These are phyloP conservation scores for Celoporthe dispersa DNA, from an alignment of 2,329 filamentous ascomycete species.

Conservation along the genomic window DNA sequence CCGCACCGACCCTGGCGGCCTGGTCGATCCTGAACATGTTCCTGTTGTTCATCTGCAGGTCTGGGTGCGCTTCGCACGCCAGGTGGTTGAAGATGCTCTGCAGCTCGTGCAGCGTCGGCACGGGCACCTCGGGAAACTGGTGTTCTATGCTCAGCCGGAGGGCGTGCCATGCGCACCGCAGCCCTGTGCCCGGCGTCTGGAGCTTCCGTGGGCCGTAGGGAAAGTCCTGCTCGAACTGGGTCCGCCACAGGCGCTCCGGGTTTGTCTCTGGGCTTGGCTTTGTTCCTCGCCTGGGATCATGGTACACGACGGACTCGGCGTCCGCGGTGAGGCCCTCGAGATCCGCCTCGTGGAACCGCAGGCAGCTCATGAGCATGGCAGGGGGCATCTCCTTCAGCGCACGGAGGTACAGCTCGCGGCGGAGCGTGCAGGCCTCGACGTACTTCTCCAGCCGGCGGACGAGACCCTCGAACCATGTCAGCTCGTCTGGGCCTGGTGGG, in stretches of 20 bases:
- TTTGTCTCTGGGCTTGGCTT: not conserved
- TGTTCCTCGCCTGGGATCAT: not conserved
- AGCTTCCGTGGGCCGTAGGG: not conserved
- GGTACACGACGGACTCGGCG: not conserved
- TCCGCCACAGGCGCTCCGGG: not conserved
- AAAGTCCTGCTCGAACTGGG: not conserved
- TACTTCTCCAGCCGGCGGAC: not conserved
- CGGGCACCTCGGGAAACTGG: not conserved
- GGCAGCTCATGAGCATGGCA: not conserved
- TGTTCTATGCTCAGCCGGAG: not conserved
- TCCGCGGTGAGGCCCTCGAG: not conserved
- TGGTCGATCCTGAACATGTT: not conserved
- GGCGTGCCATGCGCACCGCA: not conserved
- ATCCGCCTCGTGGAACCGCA: not conserved
- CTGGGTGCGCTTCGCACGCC: not conserved
- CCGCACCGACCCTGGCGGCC: not conserved
- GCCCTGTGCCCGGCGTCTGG: not conserved
- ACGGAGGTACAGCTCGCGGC: not conserved
- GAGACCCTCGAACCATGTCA: not conserved
- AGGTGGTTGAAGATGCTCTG: not conserved
- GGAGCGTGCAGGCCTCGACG: not conserved
- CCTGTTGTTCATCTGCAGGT: not conserved
- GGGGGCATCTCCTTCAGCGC: constrained; percentile 1
- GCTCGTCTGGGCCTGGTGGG: not conserved
- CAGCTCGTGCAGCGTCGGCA: not conserved